A percentile compares a stretch with the other conserved stretches of the same genome.
Conservation (phyloP, 306 rosid species). For the Vachellia pachyceras region DNA sequence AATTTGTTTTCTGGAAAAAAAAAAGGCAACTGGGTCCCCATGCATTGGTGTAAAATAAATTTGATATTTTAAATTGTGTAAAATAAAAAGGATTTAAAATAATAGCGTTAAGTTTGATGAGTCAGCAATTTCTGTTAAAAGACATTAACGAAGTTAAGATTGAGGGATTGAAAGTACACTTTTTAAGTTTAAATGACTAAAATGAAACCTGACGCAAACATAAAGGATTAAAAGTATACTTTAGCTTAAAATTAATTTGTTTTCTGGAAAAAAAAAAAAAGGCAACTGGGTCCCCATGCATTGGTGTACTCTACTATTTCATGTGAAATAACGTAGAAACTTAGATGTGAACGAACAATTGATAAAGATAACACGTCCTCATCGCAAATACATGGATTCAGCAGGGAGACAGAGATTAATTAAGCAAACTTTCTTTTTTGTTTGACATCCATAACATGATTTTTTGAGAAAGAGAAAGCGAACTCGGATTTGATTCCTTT, state of each 20-base stretch:
- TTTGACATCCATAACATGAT: slow-evolving; percentile 21
- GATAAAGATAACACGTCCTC: neutral
- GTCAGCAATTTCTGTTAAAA: no score
- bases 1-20: no score
- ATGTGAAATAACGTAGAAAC: neutral
- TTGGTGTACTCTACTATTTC: neutral
- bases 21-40: no score
- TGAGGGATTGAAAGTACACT: no score
- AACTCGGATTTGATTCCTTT: slow-evolving; percentile 38
- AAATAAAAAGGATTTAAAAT: no score
- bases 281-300: neutral
- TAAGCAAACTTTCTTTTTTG: slow-evolving; percentile 39
- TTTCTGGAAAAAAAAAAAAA: neutral
- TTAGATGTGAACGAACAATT: neutral
- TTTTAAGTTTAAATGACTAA: no score
- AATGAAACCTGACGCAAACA: no score
- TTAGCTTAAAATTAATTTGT: neutral
- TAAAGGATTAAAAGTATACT: no score
- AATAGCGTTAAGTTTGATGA: no score
- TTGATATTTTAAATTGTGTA: no score
- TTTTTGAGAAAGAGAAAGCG: slow-evolving; percentile 39
- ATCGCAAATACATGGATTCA: neutral
- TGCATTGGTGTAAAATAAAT: no score
- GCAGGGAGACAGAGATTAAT: slow-evolving; percentile 24
- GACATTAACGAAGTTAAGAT: no score